phyloP scores from a whole-genome alignment of 164 flowering plant species.

The Dillenia suffruticosa region DNA sequence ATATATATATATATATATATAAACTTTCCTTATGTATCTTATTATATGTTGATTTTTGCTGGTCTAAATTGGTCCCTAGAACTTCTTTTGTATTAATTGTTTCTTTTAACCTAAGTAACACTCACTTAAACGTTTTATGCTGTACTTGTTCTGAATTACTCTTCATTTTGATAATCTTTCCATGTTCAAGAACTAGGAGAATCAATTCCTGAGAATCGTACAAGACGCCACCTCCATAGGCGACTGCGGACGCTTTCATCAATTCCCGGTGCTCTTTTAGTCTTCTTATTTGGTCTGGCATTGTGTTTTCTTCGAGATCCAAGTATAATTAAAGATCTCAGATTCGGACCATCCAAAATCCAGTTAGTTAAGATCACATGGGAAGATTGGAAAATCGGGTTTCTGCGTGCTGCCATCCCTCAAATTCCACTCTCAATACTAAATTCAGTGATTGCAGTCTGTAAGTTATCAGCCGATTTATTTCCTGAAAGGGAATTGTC shows the following conservation, averaged over 20 bases:
- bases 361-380: constrained; percentile 45
- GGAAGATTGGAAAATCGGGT: constrained; percentile 84
- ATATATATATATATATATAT: too few species aligned
- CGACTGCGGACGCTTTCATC: constrained; percentile 34
- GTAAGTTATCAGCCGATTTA: constrained; percentile 67
- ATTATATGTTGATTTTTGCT: too few species aligned
- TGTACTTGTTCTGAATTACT: too few species aligned
- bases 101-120: too few species aligned
- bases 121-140: too few species aligned
- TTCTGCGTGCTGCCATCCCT: constrained; percentile 69
- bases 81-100: too few species aligned
- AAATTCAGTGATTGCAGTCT: constrained; percentile 85
- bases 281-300: constrained; percentile 58
- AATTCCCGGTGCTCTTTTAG: constrained; percentile 68
- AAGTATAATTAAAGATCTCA: constrained; percentile 40
- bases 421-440: constrained; percentile 77
- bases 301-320: constrained; percentile 71
- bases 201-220: neutral
- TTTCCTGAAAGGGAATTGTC: constrained; percentile 69
- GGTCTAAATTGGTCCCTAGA: too few species aligned
- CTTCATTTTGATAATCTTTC: too few species aligned
- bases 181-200: neutral
- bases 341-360: constrained; percentile 65
- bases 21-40: too few species aligned
- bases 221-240: neutral